Conservation (phyloP, 2,329 filamentous ascomycete genomes). For the Colletotrichum incanum region DNA sequence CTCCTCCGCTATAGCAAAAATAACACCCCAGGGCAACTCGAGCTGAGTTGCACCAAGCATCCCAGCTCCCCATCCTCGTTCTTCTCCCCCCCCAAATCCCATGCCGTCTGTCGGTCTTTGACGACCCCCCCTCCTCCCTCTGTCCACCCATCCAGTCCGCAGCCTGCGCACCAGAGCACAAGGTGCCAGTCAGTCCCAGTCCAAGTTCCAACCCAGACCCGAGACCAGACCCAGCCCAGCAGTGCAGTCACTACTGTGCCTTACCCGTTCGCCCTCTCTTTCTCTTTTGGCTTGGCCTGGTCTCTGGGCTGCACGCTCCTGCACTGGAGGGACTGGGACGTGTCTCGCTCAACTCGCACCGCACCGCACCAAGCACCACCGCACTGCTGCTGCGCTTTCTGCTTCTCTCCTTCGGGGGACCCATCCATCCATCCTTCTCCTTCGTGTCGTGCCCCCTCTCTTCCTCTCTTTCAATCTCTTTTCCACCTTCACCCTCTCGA, state of each 20-base stretch:
- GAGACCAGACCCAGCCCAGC: conserved; percentile 12
- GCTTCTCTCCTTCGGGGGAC: conserved; percentile 35
- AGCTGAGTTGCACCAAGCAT: conserved; percentile 34
- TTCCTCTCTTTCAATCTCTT: conserved; percentile 45
- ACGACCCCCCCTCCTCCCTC: conserved; percentile 5
- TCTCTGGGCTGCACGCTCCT: conserved; percentile 39
- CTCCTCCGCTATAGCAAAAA: neutral
- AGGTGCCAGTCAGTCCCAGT: conserved; percentile 35
- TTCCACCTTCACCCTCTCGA: conserved; percentile 36
- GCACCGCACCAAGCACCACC: conserved; percentile 32
- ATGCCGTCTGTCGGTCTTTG: conserved; percentile 13
- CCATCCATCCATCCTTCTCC: conserved; percentile 42
- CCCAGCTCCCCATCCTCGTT: conserved; percentile 21
- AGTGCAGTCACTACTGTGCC: conserved; percentile 39
- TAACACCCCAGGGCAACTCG: conserved; percentile 8
- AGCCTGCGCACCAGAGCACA: conserved; percentile 34
- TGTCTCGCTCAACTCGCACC: conserved; percentile 42
- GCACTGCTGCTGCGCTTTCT: conserved; percentile 24
- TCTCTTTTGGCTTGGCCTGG: conserved; percentile 34
- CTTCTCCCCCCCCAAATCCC: conserved; percentile 32
- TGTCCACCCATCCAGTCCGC: conserved; percentile 31
- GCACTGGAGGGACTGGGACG: conserved; percentile 28
- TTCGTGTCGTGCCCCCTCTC: conserved; percentile 44
- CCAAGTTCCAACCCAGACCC: conserved; percentile 25
- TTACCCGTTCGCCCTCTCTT: conserved; percentile 29